Evolutionary conservation across 108 stramenopile species (phyloP).

Genomic region (Phaeodactylum tricornutum): DNA sequence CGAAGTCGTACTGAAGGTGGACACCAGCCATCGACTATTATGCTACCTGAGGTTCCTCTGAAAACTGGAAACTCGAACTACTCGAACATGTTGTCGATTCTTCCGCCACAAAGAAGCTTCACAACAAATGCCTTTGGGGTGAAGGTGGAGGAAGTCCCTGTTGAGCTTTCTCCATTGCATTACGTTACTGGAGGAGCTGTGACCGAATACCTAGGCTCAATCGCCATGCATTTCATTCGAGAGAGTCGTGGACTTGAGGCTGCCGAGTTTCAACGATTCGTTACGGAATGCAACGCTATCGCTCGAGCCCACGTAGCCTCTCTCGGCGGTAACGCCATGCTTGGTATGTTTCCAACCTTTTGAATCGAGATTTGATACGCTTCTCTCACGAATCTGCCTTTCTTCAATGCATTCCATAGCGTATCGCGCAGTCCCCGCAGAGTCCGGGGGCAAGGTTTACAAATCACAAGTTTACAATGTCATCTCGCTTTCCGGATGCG

Average conservation of each 20-base stretch:
- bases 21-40: neutral
- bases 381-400: neutral
- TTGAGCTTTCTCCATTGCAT: constrained; percentile 67
- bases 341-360: constrained; percentile 27
- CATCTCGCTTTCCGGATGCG: constrained; percentile 56
- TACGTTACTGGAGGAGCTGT: constrained; percentile 61
- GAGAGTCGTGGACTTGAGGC: constrained; percentile 77
- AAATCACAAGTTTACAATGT: constrained; percentile 86
- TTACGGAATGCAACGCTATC: constrained; percentile 86
- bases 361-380: neutral
- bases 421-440: constrained; percentile 79
- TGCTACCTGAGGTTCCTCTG: neutral
- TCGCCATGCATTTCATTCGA: constrained; percentile 87
- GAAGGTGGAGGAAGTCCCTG: constrained; percentile 55
- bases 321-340: constrained; percentile 87
- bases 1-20: too few relatives aligned
- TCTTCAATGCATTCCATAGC: constrained; percentile 9
- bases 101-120: too few relatives aligned
- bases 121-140: constrained; percentile 12
- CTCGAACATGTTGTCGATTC: neutral
- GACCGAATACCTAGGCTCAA: constrained; percentile 65
- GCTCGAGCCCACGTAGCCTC: constrained; percentile 83
- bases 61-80: neutral
- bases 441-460: constrained; percentile 81
- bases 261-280: constrained; percentile 75